Evolutionary conservation across 148 eudicot genomes (phyloP).

Genomic region (Pouteria glomerata): DNA sequence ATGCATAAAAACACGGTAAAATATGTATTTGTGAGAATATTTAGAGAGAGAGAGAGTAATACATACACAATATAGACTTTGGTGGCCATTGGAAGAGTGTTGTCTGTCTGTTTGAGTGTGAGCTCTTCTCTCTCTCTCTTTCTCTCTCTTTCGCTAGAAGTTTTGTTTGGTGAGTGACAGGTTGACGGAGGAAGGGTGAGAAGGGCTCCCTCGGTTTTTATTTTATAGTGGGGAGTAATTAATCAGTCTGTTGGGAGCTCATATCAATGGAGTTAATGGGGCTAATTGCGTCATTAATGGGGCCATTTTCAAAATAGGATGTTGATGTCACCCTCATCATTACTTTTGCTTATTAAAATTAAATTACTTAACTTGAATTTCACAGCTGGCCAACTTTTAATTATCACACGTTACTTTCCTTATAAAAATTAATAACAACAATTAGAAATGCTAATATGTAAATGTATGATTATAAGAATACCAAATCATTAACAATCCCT

Average conservation of each 20-base stretch:
- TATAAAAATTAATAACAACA: no score
- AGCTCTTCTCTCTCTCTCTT: background rate
- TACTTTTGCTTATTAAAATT: slow-evolving; percentile 7
- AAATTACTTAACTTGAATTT: no score
- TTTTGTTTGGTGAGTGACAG: background rate
- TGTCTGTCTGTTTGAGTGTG: no score
- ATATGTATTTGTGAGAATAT: background rate
- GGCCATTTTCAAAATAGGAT: background rate
- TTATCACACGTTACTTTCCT: no score
- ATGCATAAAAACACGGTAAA: background rate
- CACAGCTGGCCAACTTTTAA: no score
- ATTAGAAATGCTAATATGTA: no score
- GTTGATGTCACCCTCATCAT: slow-evolving; percentile 24
- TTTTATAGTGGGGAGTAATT: background rate
- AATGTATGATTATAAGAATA: no score
- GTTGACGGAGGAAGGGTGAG: background rate
- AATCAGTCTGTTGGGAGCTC: no score
- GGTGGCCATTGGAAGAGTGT: slow-evolving; percentile 37
- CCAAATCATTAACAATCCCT: no score
- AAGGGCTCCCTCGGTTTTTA: background rate
- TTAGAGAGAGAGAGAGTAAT: background rate
- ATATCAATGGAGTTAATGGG: background rate
- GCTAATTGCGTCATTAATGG: slow-evolving; percentile 4
- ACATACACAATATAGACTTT: slow-evolving; percentile 64
- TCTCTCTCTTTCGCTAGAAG: background rate